Evolutionary conservation across 2,329 filamentous ascomycete species (phyloP).

Genomic region (Blastomyces silverae): DNA sequence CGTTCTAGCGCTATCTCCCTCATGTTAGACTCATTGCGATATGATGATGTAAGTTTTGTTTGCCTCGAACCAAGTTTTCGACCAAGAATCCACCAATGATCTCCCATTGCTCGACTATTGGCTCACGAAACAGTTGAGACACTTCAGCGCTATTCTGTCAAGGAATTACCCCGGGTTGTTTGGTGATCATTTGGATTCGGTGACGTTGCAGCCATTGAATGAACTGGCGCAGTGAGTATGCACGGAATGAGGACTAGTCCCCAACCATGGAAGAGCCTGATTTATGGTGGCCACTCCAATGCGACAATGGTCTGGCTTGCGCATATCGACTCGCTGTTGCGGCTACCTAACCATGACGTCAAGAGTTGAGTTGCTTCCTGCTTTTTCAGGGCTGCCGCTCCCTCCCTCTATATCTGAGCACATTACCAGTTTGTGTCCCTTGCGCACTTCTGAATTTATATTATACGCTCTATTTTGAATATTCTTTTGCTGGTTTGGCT

Average conservation of each 20-base stretch:
- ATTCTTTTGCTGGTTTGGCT: neutral
- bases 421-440: neutral
- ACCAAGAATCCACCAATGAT: neutral
- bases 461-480: neutral
- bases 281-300: neutral
- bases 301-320: neutral
- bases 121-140: neutral
- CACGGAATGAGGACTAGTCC: neutral
- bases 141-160: neutral
- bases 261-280: slow-evolving; percentile 2
- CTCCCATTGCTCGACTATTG: neutral
- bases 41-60: slow-evolving; percentile 10
- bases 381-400: neutral
- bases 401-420: neutral
- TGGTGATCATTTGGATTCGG: neutral
- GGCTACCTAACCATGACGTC: slow-evolving; percentile 12
- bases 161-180: neutral
- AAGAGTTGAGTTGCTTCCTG: slow-evolving; percentile 5
- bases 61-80: slow-evolving; percentile 9
- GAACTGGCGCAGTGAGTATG: neutral
- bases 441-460: slow-evolving; percentile 4
- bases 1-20: neutral
- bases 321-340: neutral
- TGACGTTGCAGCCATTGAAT: neutral
- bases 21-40: neutral